A percentile compares a stretch with the other conserved stretches of the same genome.
These are phyloP conservation scores for Striga asiatica DNA, from an alignment of 257 asterid species.

Conservation along the genomic window DNA sequence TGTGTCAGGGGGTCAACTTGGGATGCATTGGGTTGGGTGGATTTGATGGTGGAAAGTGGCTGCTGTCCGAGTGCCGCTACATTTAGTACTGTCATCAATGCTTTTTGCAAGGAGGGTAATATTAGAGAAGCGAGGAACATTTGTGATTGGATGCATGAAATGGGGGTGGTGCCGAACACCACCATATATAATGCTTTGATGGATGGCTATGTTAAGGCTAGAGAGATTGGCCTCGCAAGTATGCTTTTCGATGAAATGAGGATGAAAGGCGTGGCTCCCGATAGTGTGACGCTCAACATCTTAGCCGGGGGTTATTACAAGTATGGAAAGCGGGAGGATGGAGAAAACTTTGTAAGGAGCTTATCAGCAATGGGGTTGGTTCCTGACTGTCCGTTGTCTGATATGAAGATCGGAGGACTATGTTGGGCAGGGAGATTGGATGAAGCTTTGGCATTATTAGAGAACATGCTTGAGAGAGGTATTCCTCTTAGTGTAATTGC, in stretches of 20 bases:
- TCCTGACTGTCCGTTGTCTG: constrained; percentile 38
- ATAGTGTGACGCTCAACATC: constrained; percentile 68
- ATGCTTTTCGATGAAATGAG: constrained; percentile 69
- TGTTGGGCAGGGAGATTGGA: constrained; percentile 77
- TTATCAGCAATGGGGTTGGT: constrained; percentile 27
- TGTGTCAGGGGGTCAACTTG: constrained; percentile 64
- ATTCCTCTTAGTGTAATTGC: constrained; percentile 53
- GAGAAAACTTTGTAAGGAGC: constrained; percentile 37
- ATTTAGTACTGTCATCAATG: constrained; percentile 46
- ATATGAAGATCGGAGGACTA: constrained; percentile 46
- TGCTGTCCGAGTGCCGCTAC: constrained; percentile 57
- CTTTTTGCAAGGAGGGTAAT: constrained; percentile 82
- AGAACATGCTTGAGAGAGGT: constrained; percentile 67
- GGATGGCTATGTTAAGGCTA: constrained; percentile 83
- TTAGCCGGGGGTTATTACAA: constrained; percentile 69
- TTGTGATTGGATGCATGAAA: constrained; percentile 47
- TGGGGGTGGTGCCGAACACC: constrained; percentile 50
- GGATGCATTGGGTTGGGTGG: constrained; percentile 46
- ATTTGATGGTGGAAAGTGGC: constrained; percentile 60
- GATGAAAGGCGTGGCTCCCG: constrained; percentile 55
- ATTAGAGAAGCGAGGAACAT: constrained; percentile 56
- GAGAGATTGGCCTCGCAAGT: constrained; percentile 50
- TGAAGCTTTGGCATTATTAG: constrained; percentile 55
- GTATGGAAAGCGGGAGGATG: constrained; percentile 54
- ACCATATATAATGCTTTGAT: constrained; percentile 51